phyloP scores from a whole-genome alignment of 2,329 filamentous ascomycete genomes.

The Colletotrichum gloeosporioides region DNA sequence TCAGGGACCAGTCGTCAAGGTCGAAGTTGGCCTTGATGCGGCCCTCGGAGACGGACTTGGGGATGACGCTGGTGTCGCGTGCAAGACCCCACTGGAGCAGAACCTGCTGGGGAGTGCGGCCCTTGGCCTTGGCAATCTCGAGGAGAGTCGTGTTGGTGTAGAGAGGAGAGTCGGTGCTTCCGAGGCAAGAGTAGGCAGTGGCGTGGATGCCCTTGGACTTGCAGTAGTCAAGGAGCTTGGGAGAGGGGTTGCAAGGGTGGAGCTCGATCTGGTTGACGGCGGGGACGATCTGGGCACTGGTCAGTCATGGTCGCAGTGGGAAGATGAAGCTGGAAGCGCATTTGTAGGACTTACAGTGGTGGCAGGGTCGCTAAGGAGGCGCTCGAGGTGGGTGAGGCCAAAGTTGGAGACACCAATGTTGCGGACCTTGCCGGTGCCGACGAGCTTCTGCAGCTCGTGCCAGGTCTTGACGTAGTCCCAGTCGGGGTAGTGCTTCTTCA shows the following conservation, averaged over 20 bases:
- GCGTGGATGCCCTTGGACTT: constrained; percentile 75
- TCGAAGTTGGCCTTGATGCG: constrained; percentile 81
- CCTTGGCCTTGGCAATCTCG: constrained; percentile 68
- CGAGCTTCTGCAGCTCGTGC: constrained; percentile 73
- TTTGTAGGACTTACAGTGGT: constrained; percentile 55
- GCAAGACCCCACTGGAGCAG: constrained; percentile 82
- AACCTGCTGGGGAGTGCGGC: constrained; percentile 76
- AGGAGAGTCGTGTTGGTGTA: constrained; percentile 70
- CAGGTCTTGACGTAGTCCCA: constrained; percentile 87
- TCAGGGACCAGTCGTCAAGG: constrained; percentile 75
- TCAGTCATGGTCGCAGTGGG: neutral
- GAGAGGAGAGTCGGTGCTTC: constrained; percentile 72
- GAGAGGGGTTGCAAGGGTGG: constrained; percentile 82
- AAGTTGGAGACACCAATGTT: constrained; percentile 92
- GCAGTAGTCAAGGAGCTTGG: constrained; percentile 77
- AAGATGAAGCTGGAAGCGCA: neutral
- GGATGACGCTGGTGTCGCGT: constrained; percentile 83
- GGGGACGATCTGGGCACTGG: constrained; percentile 51
- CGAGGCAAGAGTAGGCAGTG: constrained; percentile 78
- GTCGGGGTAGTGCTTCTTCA: constrained; percentile 73
- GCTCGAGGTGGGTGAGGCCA: constrained; percentile 80
- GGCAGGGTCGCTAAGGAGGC: constrained; percentile 69
- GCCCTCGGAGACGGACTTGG: constrained; percentile 78
- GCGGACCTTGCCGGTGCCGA: constrained; percentile 72
- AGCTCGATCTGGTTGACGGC: constrained; percentile 86